Evolutionary conservation across 78 protist species (phyloP), one percentile per base, ranked within the genome.

Genomic region (Speleostelium caveatum): DNA sequence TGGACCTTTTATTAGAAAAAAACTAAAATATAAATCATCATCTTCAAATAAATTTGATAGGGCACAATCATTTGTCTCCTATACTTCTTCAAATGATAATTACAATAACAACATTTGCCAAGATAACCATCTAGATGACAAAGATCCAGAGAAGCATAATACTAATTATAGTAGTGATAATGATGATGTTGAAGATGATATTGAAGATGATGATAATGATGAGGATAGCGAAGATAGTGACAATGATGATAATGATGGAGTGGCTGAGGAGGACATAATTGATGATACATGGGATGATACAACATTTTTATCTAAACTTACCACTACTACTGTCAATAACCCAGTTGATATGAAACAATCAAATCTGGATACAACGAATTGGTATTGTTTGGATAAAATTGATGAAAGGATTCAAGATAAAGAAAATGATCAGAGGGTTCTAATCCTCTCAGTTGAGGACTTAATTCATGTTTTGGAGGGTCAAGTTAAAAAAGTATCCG

Each of bases 251-350:
- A 59, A 42, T 7, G 55, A 42, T 19, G 36, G 3, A 14, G 36
- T 4, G 10, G 36, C n/a, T 17, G 68, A 61, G 12, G 59, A 71
- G 19, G 77, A 71, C 21, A 28, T 71, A 14, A 71, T 71, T 17
- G 77, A 71, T 51, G 77, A 71, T 21, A 71, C 77, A 32, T 21
- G 30, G 62, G 77, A 71, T 32, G 77, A 71, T 32, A 71, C 21
- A 16, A 30, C 77, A 41, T 71, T 71, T 49, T 7, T 71, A 17
- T 62, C 77, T 35, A 71, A 16, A 51, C 26, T 32, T 17, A 53
- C 8, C 55, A 49, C 12, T 12, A 12, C 55, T 12, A 8, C 12
- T 49, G 55, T 8, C 55, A 8, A 49, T 49, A 12, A 16, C 55
- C 24, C 55, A n/a, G n/a, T n/a, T n/a, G n/a, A n/a, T n/a, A n/a